Evolutionary conservation across 148 eudicot genomes (phyloP), one percentile per base, ranked within the genome.

Genomic region (Oxyria digyna): DNA sequence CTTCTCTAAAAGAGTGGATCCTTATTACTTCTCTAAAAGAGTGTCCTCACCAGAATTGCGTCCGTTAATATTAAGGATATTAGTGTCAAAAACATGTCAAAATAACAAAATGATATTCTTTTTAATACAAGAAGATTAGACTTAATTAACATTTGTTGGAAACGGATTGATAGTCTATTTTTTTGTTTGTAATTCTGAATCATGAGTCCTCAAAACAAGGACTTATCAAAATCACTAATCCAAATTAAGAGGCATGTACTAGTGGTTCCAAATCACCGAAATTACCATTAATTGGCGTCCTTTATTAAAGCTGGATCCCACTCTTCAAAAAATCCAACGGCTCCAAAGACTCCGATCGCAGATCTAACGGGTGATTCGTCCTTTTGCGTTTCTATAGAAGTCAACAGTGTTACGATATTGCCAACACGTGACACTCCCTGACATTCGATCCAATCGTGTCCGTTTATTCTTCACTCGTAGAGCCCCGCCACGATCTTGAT

Each of bases 231-330:
- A 49, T 10, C 7, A 50, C 12, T 57, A 55, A 55, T 24, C 33
- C 62, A 10, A 12, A 11, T 55, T 52, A 52, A 52, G 2, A 55
- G 10, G 62, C 62, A 54, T 12, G 62, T 55, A 10, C 26, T 13
- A 57, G 64, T 59, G 37, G 64, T 27, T 33, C 64, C 64, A 35
- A 35, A n/a, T n/a, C n/a, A n/a, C n/a, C n/a, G n/a, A n/a, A n/a
- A n/a, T 59, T 59, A 27, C 15, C 64, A 29, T 59, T 1, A 29
- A 31, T 27, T 15, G n/a, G n/a, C n/a, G 20, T 4, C 64, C 64
- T 37, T 27, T 33, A 13, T 13, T 29, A 1, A 59, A 59, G 37
- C 38, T 59, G 64, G 64, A 14, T 29, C 64, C 63, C 64, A 59
- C 37, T 29, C 8, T 57, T 27, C 64, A 59, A 0, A 35, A 14